These are phyloP conservation scores for Scolecobasidium constrictum DNA, from an alignment of 2,329 filamentous ascomycete genomes.

Conservation along the genomic window DNA sequence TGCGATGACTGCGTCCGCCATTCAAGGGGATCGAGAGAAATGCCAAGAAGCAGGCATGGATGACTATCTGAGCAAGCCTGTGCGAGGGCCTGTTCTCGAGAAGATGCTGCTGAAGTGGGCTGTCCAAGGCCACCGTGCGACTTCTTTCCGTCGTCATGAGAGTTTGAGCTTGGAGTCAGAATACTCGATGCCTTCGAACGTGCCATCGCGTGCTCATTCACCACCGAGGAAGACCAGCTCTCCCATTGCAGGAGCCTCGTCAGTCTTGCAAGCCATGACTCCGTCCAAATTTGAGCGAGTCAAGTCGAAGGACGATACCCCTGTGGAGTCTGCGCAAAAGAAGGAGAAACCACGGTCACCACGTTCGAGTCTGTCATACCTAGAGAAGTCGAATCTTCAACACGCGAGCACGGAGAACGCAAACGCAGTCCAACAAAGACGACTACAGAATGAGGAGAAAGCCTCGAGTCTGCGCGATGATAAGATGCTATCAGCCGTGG, in stretches of 20 bases:
- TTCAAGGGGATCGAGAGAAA: conserved; percentile 66
- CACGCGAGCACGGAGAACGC: conserved; percentile 18
- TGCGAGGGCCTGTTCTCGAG: conserved; percentile 57
- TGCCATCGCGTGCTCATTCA: neutral
- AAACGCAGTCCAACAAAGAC: conserved; percentile 32
- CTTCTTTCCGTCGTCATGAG: conserved; percentile 16
- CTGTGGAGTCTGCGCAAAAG: neutral
- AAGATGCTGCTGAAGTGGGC: conserved; percentile 63
- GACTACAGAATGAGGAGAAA: conserved; percentile 44
- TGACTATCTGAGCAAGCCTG: conserved; percentile 63
- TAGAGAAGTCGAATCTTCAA: neutral
- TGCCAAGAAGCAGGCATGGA: conserved; percentile 67
- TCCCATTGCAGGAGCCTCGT: neutral
- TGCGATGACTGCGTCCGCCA: conserved; percentile 72
- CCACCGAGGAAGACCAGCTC: neutral
- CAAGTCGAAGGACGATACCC: neutral
- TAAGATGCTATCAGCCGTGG: conserved; percentile 40
- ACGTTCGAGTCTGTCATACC: neutral
- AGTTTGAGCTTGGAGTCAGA: conserved; percentile 5
- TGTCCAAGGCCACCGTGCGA: conserved; percentile 29
- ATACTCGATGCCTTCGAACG: neutral
- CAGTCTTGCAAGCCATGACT: neutral
- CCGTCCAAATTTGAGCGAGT: neutral
- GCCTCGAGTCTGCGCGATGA: conserved; percentile 43
- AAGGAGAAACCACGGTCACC: neutral